phyloP scores from a whole-genome alignment of 2,329 filamentous ascomycete species.

The Fusarium mundagurra region DNA sequence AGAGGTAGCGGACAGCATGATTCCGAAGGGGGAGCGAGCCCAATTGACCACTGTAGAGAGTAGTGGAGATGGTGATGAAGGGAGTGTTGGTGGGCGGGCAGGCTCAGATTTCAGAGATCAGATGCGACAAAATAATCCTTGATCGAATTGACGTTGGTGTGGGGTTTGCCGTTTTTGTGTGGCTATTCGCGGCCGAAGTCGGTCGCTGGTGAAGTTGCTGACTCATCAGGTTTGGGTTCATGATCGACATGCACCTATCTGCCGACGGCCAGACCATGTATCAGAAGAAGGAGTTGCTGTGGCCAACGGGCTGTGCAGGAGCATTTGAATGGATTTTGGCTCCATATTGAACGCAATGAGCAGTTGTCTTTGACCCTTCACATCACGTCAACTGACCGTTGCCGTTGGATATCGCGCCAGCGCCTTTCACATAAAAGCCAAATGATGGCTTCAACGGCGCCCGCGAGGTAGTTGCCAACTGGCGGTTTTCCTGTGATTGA shows the following conservation, averaged over 20 bases:
- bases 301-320: background rate
- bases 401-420: too few species aligned
- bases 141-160: slow-evolving; percentile 8
- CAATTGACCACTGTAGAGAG: slow-evolving; percentile 20
- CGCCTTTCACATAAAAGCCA: background rate
- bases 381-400: background rate
- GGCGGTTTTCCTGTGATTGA: too few species aligned
- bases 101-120: too few species aligned
- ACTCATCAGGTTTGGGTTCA: background rate
- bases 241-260: background rate
- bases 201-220: background rate
- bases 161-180: background rate
- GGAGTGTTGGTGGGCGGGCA: background rate
- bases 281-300: too few species aligned
- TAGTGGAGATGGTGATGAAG: background rate
- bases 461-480: background rate
- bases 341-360: background rate
- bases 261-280: background rate
- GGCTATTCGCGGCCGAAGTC: slow-evolving; percentile 10
- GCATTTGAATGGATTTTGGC: accelerated
- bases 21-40: background rate
- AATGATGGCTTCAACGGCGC: background rate
- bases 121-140: slow-evolving; percentile 10
- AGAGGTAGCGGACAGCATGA: slow-evolving; percentile 29
- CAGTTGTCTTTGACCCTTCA: too few species aligned